phyloP scores from a whole-genome alignment of 768 basidiomycete genomes.

The Rhizopogon vinicolor region DNA sequence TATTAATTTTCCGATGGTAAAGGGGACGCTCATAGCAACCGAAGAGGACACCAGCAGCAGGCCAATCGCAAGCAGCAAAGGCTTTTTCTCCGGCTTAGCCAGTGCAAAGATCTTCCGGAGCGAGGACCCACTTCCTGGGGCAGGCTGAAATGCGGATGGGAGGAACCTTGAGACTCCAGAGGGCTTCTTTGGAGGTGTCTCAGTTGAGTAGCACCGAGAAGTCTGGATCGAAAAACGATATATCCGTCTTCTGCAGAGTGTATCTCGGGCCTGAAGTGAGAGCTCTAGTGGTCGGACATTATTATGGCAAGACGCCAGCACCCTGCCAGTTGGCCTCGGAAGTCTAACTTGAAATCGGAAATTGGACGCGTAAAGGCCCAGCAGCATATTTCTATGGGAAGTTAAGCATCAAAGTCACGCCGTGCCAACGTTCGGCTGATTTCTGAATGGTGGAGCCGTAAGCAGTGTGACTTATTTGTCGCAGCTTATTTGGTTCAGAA shows the following conservation, averaged over 20 bases:
- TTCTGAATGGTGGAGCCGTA: neutral
- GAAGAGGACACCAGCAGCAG: conserved; percentile 82
- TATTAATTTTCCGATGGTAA: conserved; percentile 91
- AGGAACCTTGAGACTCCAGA: conserved; percentile 22
- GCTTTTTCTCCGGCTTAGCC: conserved; percentile 78
- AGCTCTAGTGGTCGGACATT: neutral
- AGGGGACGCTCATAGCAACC: conserved; percentile 89
- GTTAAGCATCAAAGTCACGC: neutral
- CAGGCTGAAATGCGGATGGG: conserved; percentile 28
- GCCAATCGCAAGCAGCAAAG: conserved; percentile 70
- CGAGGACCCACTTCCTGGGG: conserved; percentile 50
- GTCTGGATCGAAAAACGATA: neutral
- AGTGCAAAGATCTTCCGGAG: conserved; percentile 73
- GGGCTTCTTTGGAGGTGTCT: conserved; percentile 1
- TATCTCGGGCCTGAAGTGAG: neutral
- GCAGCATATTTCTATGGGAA: neutral
- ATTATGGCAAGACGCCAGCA: conserved; percentile 2
- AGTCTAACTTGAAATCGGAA: neutral
- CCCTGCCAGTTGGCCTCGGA: neutral
- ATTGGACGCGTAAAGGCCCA: conserved; percentile 1
- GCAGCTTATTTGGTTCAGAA: neutral
- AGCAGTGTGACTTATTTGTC: neutral
- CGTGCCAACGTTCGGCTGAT: neutral
- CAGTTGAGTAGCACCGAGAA: conserved; percentile 10
- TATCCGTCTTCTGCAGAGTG: neutral